phyloP scores from a whole-genome alignment of 495 filamentous ascomycete genomes.

The Thozetella sp. region DNA sequence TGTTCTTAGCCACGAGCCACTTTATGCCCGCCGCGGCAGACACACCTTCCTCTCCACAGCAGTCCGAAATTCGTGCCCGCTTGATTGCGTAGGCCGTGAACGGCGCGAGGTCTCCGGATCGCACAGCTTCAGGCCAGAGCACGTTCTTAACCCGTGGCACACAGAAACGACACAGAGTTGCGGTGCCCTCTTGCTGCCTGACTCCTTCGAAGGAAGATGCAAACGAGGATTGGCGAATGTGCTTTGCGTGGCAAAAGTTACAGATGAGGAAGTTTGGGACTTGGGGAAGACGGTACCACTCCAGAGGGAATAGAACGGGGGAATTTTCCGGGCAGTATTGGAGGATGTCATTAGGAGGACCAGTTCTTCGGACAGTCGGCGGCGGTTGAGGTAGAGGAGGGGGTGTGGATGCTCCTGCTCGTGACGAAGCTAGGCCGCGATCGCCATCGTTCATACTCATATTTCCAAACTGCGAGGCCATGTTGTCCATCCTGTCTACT shows the following conservation, averaged over 20 bases:
- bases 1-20: not conserved
- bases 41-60: not conserved
- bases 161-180: not conserved
- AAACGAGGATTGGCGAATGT: not conserved
- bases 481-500: not conserved
- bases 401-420: not conserved
- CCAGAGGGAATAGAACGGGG: not conserved
- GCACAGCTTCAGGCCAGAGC: not conserved
- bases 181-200: not conserved
- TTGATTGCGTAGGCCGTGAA: not conserved
- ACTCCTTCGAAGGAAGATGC: not conserved
- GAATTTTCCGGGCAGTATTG: not conserved
- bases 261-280: not conserved
- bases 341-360: not conserved
- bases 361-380: not conserved
- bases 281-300: not conserved
- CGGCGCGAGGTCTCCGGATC: not conserved
- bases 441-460: not conserved
- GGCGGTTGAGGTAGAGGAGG: not conserved
- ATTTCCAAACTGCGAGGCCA: not conserved
- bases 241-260: not conserved
- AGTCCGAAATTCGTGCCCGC: not conserved
- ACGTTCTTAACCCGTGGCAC: not conserved
- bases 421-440: not conserved
- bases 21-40: not conserved